Base-by-base conservation (phyloP, 352 stramenopile genomes). In the Globisporangium nagaii region DNA sequence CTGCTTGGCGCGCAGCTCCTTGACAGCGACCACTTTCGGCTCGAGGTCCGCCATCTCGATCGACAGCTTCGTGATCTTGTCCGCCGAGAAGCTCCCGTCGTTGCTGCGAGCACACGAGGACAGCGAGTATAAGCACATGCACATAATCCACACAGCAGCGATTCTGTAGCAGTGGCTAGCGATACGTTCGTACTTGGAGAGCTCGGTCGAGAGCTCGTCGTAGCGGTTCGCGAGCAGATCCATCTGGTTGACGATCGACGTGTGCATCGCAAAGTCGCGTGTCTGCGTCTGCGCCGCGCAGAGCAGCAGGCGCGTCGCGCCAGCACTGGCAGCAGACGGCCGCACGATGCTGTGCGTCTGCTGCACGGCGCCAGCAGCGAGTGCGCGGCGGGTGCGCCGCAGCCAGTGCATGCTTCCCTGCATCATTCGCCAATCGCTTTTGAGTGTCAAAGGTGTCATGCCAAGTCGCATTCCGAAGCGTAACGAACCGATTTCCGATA, bases 1-100 rank as follows among this genome's bases (percentile, higher is more conserved):
- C 40, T 96, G 70, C 57, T 96, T 95, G 56, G 90, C 88, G 63
- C 96, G 87, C 32, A 93, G 82, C 71, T 91, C 71, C 3, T 75
- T 63, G 54, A 88, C 73, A 4, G 77, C 76, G 32, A 75, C 35
- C 37, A 89, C 73, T 32, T 93, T 85, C 0, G 85, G 79, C 64
- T 93, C 73, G 40, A 89, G 63, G 34, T 95, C 83, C 1, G 76
- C 68, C 70, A 94, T 88, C 60, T 95, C 83, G 55, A 93, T 92
- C 20, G 80, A 89, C 56, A 95, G 35, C 31, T 76, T 89, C 17
- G 78, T 90, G 65, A 93, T 87, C 20, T 76, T 78, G 34, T 86
- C 73, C 1, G 81, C 73, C 30, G 76, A 74, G 44, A 87, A 84
- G 68, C 73, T 86, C 24, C 81, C 81, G 44, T 91, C 78, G 35